These are phyloP conservation scores for Cyclotella baltica DNA, from an alignment of 108 stramenopile genomes.

Conservation along the genomic window DNA sequence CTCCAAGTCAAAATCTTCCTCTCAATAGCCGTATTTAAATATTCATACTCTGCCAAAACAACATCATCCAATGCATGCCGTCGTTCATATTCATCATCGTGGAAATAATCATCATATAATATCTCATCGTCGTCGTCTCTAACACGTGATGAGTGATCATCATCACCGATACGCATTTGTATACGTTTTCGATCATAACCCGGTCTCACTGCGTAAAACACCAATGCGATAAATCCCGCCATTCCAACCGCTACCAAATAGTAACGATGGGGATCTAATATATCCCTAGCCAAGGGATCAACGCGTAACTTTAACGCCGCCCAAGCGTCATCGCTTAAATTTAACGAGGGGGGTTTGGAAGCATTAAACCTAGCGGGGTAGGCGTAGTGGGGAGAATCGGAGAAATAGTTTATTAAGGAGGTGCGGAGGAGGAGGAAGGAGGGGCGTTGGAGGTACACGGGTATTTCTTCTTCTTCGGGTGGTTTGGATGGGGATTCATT, in stretches of 20 bases:
- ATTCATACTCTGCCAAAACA: conserved; percentile 46
- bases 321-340: conserved; percentile 51
- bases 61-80: conserved; percentile 50
- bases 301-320: conserved; percentile 58
- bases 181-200: conserved; percentile 37
- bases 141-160: conserved; percentile 2
- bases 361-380: conserved; percentile 55
- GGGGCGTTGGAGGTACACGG: conserved; percentile 54
- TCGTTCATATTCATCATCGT: conserved; percentile 43
- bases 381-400: conserved; percentile 28
- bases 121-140: conserved; percentile 32
- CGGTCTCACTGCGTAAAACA: conserved; percentile 51
- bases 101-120: conserved; percentile 47
- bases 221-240: conserved; percentile 27
- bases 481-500: too few relatives aligned
- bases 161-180: conserved; percentile 18
- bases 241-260: conserved; percentile 30
- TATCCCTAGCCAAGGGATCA: conserved; percentile 54
- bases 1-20: conserved; percentile 35
- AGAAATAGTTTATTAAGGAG: conserved; percentile 27
- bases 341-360: conserved; percentile 40
- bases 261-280: conserved; percentile 55
- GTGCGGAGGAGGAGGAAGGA: conserved; percentile 27
- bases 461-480: conserved; percentile 32
- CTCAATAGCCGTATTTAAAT: conserved; percentile 43